Conservation (phyloP, 495 filamentous ascomycete genomes). For the Penicillium desertorum region DNA sequence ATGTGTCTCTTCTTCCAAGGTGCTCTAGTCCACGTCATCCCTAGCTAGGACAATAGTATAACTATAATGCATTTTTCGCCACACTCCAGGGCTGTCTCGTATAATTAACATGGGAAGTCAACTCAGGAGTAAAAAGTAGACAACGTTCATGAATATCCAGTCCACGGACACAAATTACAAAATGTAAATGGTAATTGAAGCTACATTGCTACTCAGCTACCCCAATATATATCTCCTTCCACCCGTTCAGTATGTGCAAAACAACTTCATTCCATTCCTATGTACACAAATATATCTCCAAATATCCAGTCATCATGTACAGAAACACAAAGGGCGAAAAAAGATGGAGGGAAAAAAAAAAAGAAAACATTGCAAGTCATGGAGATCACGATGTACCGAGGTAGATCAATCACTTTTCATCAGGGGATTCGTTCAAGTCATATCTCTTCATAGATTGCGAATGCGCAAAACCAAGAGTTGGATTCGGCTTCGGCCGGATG, state of each 20-base stretch:
- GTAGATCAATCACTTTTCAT: conserved; percentile 24
- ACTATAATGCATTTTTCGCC: neutral
- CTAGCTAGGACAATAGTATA: neutral
- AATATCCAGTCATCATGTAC: neutral
- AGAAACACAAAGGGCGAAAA: neutral
- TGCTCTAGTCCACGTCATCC: neutral
- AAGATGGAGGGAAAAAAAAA: neutral
- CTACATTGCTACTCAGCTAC: neutral
- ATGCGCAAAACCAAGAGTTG: conserved; percentile 17
- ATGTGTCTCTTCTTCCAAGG: too few species aligned
- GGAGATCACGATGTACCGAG: neutral
- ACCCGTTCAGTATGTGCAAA: neutral
- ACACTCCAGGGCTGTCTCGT: too few species aligned
- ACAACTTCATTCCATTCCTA: neutral
- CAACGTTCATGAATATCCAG: neutral
- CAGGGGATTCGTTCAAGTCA: conserved; percentile 33
- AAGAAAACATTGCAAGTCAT: conserved; percentile 12
- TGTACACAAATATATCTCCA: conserved; percentile 2
- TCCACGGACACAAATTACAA: neutral
- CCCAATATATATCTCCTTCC: neutral
- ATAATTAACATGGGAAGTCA: too few species aligned
- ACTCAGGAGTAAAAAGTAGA: neutral
- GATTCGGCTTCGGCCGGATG: conserved; percentile 8
- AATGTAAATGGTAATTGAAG: neutral
- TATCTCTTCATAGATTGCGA: conserved; percentile 34